Evolutionary conservation across 108 stramenopile genomes (phyloP), one percentile per base, ranked within the genome.

Genomic region (Skeletonema costatum): DNA sequence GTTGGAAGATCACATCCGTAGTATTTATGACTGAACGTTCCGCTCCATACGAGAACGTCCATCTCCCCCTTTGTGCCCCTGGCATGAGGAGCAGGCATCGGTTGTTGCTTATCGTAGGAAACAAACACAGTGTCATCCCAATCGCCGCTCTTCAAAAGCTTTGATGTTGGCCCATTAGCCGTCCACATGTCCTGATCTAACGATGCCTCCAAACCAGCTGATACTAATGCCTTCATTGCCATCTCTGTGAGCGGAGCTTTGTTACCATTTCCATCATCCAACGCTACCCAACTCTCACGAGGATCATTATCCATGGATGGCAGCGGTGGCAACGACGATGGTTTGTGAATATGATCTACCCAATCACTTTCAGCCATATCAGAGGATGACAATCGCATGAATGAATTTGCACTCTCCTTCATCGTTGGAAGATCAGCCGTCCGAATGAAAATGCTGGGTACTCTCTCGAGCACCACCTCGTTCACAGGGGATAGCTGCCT

Each of bases 1-100:
- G 91, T 90, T 7, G 93, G 93, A 14, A 92, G 68, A 41, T 92
- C 91, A 59, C 84, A 85, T 9, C 91, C 91, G 62, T 92, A 92
- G 42, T 86, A 71, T 21, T 80, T 79, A 61, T 89, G 88, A 30
- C 53, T 66, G 72, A 90, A 92, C 5, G 67, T 78, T 36, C 90
- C 90, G 32, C 75, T 76, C 93, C 93, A 94, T 10, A 94, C 78
- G 16, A 94, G 72, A 21, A 76, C 75, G 53, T 83, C 76, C 30
- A 67, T 76, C 50, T 83, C 75, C 36, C 66, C 82, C 42, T 73
- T 70, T 17, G 74, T 17, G 12, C 83, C 83, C 59, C 71, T 84
- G 1, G 73, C 51, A 48, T 87, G 67, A 5, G 75, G 76, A 63
- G 30, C 53, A 13, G 71, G 38, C 2, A 69, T 21, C 11, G 76